Base-by-base conservation (phyloP, 306 rosid genomes). In the Cicer yamashitae region DNA sequence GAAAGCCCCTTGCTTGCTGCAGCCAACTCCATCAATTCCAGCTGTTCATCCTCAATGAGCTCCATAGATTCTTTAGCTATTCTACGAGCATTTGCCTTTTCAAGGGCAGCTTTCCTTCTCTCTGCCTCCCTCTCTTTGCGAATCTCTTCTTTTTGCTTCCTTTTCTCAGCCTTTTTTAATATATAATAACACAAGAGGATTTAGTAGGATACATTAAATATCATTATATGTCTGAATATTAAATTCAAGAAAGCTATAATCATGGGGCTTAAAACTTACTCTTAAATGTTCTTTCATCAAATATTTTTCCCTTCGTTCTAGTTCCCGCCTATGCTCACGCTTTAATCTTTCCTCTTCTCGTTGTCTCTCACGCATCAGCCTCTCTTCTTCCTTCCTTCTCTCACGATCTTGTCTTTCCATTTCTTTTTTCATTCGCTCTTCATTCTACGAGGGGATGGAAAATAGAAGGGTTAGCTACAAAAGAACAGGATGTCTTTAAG, bases 51-150 rank as follows among this genome's bases (percentile, higher is more conserved):
- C 87, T 96, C 98, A 77, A 92, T 89, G 80, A 96, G 96, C 84
- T 96, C 99, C 99, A 92, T 92, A 75, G 99, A 96, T 81, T 96
- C 97, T 83, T 90, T 89, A 76, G 97, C 96, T 71, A 94, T 89
- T 82, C 88, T 92, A 25, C 97, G 96, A 70, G 98, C 98, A 79
- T 88, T 87, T 69, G 99, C 98, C 84, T 96, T 96, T 83, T 92
- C 99, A 85, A 96, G 85, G 61, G 99, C 96, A 70, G 89, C 96
- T 84, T 96, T 87, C 86, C 93, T 92, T 81, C 96, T 90, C 84
- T 87, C 99, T 67, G 83, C 93, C 83, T 96, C 99, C 81, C 59
- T 90, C 84, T 92, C 99, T 65, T 71, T 92, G 72, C 98, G 96
- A 69, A 96, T 87, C 75, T 91, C 97, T 89, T 96, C 99, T 82